phyloP scores from a whole-genome alignment of 345 rosid species.

The Cardamine chenopodiifolia region DNA sequence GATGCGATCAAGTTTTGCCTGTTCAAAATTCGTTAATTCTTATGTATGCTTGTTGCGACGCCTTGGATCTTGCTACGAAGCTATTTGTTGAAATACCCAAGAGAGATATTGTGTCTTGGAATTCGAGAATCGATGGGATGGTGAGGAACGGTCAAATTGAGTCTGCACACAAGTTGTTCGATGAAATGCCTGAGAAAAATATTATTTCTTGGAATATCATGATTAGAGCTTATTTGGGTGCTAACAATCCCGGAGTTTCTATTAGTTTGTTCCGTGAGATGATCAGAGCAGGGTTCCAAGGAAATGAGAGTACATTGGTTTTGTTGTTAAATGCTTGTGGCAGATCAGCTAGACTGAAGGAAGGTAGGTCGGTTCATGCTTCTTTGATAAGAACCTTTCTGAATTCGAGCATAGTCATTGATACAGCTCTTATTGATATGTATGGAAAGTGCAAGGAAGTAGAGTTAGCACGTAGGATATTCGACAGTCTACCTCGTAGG shows the following conservation, averaged over 20 bases:
- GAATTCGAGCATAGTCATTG: constrained; percentile 42
- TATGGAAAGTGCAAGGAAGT: constrained; percentile 63
- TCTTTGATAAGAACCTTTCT: constrained; percentile 43
- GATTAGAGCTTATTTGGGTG: constrained; percentile 57
- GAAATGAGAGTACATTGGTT: constrained; percentile 50
- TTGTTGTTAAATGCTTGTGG: constrained; percentile 58
- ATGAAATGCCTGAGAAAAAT: constrained; percentile 51
- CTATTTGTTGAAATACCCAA: constrained; percentile 55
- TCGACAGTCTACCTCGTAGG: constrained; percentile 46
- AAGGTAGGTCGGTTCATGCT: constrained; percentile 78
- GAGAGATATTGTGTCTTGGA: constrained; percentile 63
- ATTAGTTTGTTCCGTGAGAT: constrained; percentile 65
- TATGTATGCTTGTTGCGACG: constrained; percentile 51
- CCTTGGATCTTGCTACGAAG: constrained; percentile 46
- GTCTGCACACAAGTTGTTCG: constrained; percentile 56
- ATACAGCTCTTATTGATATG: constrained; percentile 65
- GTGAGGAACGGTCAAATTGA: constrained; percentile 42
- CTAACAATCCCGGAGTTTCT: constrained; percentile 57
- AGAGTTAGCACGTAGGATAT: constrained; percentile 56
- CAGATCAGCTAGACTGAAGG: constrained; percentile 62
- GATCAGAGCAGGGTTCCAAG: constrained; percentile 46
- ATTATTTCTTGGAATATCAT: constrained; percentile 64
- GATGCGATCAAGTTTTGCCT: constrained; percentile 51
- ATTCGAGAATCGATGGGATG: constrained; percentile 43
- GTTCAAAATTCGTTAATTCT: constrained; percentile 63